Evolutionary conservation across 352 stramenopile species (phyloP).

Genomic region (Globisporangium carolinianum): DNA sequence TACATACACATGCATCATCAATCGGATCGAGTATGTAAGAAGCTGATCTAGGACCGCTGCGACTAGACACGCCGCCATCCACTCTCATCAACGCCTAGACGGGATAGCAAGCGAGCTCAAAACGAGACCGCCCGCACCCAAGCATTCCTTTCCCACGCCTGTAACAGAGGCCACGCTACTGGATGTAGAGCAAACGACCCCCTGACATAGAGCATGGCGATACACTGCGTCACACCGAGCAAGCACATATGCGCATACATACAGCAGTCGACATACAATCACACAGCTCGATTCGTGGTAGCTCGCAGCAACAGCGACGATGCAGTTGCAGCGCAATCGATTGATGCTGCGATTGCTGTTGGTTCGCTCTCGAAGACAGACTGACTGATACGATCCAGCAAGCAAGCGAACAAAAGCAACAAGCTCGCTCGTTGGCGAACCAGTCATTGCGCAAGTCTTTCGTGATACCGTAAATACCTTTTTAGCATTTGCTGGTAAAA

Average conservation of each 20-base stretch:
- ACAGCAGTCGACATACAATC: not conserved
- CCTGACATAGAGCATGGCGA: constrained; percentile 70
- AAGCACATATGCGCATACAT: constrained; percentile 10
- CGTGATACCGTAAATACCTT: not conserved
- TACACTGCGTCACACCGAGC: not conserved
- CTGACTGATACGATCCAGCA: too few species aligned
- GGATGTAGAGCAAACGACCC: constrained; percentile 57
- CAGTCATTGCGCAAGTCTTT: too few species aligned
- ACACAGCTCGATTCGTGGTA: not conserved
- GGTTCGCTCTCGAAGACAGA: not conserved
- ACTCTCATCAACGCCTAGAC: constrained; percentile 77
- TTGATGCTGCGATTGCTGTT: too few species aligned
- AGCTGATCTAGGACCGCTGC: constrained; percentile 66
- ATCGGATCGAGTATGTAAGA: constrained; percentile 38
- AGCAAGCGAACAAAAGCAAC: too few species aligned
- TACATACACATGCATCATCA: constrained; percentile 3
- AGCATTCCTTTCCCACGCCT: constrained; percentile 77
- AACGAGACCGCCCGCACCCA: constrained; percentile 53
- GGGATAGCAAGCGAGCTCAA: constrained; percentile 47
- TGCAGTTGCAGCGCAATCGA: too few species aligned
- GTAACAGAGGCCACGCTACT: constrained; percentile 78
- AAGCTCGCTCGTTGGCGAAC: not conserved
- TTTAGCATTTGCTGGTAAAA: not conserved
- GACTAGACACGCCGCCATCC: constrained; percentile 28
- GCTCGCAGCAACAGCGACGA: too few species aligned